A percentile compares a stretch with the other conserved stretches of the same genome.
These are phyloP conservation scores for Monosporascus cannonballus DNA, from an alignment of 2,329 filamentous ascomycete genomes.

Conservation along the genomic window DNA sequence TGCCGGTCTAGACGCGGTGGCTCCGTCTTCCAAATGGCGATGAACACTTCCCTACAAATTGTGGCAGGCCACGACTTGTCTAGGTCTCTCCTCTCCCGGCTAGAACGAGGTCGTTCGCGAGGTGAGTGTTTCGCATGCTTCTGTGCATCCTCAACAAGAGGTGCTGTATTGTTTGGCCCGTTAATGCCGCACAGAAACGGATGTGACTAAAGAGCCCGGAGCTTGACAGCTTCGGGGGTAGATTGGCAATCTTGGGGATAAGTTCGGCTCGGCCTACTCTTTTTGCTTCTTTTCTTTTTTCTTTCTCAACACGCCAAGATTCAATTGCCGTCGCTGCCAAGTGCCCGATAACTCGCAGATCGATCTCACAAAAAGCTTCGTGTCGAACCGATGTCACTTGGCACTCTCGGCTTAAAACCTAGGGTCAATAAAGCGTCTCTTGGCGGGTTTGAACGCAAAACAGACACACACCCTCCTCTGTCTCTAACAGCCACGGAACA, in stretches of 20 bases:
- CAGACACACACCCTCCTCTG: background rate
- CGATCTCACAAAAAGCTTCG: background rate
- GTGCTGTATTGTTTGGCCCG: background rate
- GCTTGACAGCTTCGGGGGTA: background rate
- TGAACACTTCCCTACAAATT: background rate
- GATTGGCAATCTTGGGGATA: no score
- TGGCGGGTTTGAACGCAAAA: background rate
- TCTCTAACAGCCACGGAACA: background rate
- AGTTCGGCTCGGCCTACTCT: no score
- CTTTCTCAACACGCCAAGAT: background rate
- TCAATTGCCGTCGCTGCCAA: constrained; percentile 1
- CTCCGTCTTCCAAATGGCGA: background rate
- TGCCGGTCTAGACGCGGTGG: no score
- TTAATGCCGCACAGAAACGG: background rate
- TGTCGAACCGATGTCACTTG: background rate
- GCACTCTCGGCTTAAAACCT: background rate
- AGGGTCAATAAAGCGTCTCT: background rate
- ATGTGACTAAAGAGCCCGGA: background rate
- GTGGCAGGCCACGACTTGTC: background rate
- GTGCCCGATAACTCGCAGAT: background rate
- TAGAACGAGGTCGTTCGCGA: background rate
- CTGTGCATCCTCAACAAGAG: background rate
- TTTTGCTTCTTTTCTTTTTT: background rate
- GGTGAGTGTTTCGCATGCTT: background rate
- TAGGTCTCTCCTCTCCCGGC: background rate